Evolutionary conservation across 495 filamentous ascomycete genomes (phyloP).

Genomic region (Trichoderma reesei): DNA sequence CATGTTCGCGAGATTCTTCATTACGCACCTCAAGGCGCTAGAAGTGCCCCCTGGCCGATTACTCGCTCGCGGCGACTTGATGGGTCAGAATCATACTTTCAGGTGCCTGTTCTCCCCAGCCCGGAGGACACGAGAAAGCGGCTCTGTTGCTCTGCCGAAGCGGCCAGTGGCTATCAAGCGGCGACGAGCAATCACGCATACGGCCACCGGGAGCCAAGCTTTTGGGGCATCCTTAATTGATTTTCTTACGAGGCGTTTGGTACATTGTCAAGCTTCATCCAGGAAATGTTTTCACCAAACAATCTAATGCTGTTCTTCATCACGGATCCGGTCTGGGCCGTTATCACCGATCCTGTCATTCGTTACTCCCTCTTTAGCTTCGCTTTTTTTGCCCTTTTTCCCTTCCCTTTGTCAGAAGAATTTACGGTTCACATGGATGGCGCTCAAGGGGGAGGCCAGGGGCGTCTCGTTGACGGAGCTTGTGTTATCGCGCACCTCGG

Average conservation of each 20-base stretch:
- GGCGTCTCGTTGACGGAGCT: conserved; percentile 3
- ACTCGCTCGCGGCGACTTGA: conserved; percentile 23
- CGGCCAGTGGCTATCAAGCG: conserved; percentile 20
- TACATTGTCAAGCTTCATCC: not conserved
- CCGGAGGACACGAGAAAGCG: conserved; percentile 37
- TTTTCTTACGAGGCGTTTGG: not conserved
- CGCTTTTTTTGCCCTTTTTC: not conserved
- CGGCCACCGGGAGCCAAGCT: conserved; percentile 42
- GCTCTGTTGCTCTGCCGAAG: conserved; percentile 48
- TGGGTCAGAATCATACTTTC: conserved; percentile 26
- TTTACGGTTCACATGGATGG: not conserved
- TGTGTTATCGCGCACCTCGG: not conserved
- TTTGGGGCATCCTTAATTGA: conserved; percentile 51
- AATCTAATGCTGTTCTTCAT: not conserved
- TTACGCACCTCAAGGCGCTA: conserved; percentile 19
- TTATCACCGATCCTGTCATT: not conserved
- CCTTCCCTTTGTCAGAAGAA: conserved; percentile 6
- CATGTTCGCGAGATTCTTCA: conserved; percentile 58
- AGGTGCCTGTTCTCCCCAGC: conserved; percentile 22
- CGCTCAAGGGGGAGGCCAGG: not conserved
- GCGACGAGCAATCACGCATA: conserved; percentile 30
- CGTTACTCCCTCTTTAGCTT: not conserved
- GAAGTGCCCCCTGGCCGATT: conserved; percentile 26
- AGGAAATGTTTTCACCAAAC: not conserved
- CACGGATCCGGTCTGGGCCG: not conserved